phyloP scores from a whole-genome alignment of 768 basidiomycete species.

The Serendipita vermifera region DNA sequence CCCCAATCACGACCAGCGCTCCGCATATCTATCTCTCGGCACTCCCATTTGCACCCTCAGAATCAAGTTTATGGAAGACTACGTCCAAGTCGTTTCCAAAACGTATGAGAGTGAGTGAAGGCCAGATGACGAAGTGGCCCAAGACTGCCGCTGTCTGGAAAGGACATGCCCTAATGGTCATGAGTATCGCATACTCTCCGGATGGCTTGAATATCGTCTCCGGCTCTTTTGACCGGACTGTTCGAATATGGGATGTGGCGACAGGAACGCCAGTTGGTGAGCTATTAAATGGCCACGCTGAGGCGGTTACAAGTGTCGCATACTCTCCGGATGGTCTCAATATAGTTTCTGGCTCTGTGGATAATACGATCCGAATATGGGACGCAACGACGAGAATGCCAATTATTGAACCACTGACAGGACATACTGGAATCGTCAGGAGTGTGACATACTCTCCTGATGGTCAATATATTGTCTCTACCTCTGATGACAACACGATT shows the following conservation, averaged over 20 bases:
- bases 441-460: conserved; percentile 22
- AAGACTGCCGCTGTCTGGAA: too few relatives aligned
- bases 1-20: too few relatives aligned
- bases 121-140: too few relatives aligned
- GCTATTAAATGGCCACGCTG: conserved; percentile 17
- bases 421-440: conserved; percentile 23
- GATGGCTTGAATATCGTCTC: not conserved
- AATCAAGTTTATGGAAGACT: too few relatives aligned
- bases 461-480: conserved; percentile 22
- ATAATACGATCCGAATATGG: conserved; percentile 23
- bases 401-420: conserved; percentile 18
- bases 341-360: conserved; percentile 19
- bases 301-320: conserved; percentile 16
- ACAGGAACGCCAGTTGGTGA: conserved; percentile 18
- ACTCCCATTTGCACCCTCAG: too few relatives aligned
- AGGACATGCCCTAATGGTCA: not conserved
- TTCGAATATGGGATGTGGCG: conserved; percentile 17
- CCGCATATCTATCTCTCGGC: too few relatives aligned
- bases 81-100: too few relatives aligned
- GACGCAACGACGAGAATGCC: conserved; percentile 22
- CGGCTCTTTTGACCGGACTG: conserved; percentile 9
- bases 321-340: conserved; percentile 19
- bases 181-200: conserved; percentile 10
- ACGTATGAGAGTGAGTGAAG: too few relatives aligned
- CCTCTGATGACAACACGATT: conserved; percentile 22